These are phyloP conservation scores for Hylodesmum podocarpum DNA, from an alignment of 306 rosid species.

Conservation along the genomic window DNA sequence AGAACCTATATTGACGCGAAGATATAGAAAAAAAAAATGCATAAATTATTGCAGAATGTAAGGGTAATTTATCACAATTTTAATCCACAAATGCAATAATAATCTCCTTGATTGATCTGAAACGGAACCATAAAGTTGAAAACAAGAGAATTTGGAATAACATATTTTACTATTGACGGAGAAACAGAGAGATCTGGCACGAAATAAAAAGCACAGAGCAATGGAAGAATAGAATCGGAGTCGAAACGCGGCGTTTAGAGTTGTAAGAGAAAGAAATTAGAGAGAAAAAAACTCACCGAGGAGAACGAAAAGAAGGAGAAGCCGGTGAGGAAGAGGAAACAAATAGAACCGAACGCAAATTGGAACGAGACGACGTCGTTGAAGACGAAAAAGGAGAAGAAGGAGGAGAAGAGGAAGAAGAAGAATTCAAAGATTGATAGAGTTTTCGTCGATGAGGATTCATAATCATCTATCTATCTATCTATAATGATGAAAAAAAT, in stretches of 20 bases:
- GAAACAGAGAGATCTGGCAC: conserved; percentile 53
- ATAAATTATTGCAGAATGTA: not conserved
- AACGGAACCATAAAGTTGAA: not conserved
- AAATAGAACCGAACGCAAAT: conserved; percentile 97
- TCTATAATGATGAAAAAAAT: too few relatives aligned
- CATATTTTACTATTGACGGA: not conserved
- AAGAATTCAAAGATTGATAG: conserved; percentile 77
- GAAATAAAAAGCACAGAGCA: conserved; percentile 41
- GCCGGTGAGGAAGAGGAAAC: conserved; percentile 98
- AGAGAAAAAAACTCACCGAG: conserved; percentile 86
- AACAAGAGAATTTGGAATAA: conserved; percentile 10
- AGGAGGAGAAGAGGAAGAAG: conserved; percentile 10
- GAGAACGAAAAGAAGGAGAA: conserved; percentile 70
- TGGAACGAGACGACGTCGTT: conserved; percentile 81
- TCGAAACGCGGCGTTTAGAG: not conserved
- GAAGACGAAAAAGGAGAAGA: conserved; percentile 45
- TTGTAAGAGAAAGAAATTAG: not conserved
- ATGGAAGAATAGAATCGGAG: conserved; percentile 38
- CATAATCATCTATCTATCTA: too few relatives aligned
- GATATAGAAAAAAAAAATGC: not conserved
- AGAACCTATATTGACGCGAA: not conserved
- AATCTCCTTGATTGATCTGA: conserved; percentile 16
- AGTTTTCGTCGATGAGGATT: conserved; percentile 79
- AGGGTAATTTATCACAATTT: not conserved
- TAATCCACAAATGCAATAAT: not conserved